These are phyloP conservation scores for Gonium pectorale DNA, from an alignment of 139 green algal species.

Conservation along the genomic window DNA sequence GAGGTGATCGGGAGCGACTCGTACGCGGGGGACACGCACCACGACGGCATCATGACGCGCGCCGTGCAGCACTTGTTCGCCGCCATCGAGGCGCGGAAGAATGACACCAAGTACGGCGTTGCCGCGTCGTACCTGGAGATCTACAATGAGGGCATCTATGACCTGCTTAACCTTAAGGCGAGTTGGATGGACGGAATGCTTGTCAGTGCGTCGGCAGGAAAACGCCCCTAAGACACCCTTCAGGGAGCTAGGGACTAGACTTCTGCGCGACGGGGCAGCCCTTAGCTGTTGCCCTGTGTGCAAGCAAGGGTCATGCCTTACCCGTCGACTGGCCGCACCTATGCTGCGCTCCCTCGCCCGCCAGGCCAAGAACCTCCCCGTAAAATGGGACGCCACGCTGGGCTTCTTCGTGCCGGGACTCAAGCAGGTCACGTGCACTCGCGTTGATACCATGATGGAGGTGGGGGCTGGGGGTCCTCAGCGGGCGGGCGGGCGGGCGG, in stretches of 20 bases:
- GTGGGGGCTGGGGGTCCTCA: background rate
- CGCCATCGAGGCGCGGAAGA: background rate
- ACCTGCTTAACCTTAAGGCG: conserved; percentile 73
- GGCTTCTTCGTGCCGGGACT: conserved; percentile 87
- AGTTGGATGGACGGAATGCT: too few species aligned
- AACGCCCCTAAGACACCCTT: too few species aligned
- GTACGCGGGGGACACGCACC: conserved; percentile 65
- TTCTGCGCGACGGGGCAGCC: too few species aligned
- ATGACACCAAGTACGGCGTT: conserved; percentile 59
- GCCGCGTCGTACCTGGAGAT: conserved; percentile 88
- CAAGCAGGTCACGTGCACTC: conserved; percentile 52
- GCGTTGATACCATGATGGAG: conserved; percentile 49
- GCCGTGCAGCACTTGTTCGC: conserved; percentile 77
- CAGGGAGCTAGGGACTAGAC: too few species aligned
- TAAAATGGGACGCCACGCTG: conserved; percentile 81
- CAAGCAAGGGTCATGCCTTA: too few species aligned
- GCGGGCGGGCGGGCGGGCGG: too few species aligned
- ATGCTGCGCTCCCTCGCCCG: too few species aligned
- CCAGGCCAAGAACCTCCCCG: conserved; percentile 70
- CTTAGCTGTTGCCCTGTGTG: too few species aligned
- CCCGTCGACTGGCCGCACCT: too few species aligned
- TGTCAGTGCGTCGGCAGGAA: too few species aligned
- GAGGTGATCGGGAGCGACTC: conserved; percentile 69
- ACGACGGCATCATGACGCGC: conserved; percentile 83
- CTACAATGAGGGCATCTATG: conserved; percentile 92